phyloP scores from a whole-genome alignment of 805 yeast genomes.

The Debaryomyces tyrocola region DNA sequence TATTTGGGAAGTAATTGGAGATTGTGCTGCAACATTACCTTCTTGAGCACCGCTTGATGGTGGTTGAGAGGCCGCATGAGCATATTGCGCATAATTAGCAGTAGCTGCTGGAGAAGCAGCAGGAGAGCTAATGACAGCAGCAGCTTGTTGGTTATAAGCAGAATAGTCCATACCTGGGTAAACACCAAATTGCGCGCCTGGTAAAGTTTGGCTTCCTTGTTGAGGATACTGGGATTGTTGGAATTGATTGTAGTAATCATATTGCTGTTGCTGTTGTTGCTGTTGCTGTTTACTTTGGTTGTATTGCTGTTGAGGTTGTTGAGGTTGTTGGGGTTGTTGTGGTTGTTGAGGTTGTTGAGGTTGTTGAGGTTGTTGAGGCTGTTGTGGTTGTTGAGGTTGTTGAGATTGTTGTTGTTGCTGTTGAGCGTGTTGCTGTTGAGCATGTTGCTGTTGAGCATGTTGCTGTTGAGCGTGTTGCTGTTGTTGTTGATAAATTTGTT shows the following conservation, averaged over 20 bases:
- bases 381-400: conserved; percentile 21
- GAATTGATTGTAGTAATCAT: conserved; percentile 34
- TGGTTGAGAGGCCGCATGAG: conserved; percentile 16
- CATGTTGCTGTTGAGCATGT: conserved; percentile 4
- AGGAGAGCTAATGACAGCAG: conserved; percentile 29
- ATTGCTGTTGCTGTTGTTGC: conserved; percentile 24
- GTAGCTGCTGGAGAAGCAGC: conserved; percentile 25
- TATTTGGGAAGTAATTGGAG: conserved; percentile 17
- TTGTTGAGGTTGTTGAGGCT: conserved; percentile 8
- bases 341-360: conserved; percentile 12
- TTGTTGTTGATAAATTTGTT: conserved; percentile 10
- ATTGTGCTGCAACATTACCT: conserved; percentile 17
- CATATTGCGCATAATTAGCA: conserved; percentile 20
- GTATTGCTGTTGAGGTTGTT: conserved; percentile 16
- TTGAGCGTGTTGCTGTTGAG: conserved; percentile 15
- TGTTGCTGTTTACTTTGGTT: conserved; percentile 17
- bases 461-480: conserved; percentile 1
- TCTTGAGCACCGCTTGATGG: conserved; percentile 17
- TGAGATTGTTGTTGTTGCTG: conserved; percentile 20
- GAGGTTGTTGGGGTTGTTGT: conserved; percentile 1
- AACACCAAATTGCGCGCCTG: conserved; percentile 41
- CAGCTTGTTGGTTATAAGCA: conserved; percentile 36
- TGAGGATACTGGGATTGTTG: conserved; percentile 42
- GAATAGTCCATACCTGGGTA: conserved; percentile 47
- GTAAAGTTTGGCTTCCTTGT: conserved; percentile 39